phyloP scores from a whole-genome alignment of 495 filamentous ascomycete species.

The Aspergillus cavernicola region DNA sequence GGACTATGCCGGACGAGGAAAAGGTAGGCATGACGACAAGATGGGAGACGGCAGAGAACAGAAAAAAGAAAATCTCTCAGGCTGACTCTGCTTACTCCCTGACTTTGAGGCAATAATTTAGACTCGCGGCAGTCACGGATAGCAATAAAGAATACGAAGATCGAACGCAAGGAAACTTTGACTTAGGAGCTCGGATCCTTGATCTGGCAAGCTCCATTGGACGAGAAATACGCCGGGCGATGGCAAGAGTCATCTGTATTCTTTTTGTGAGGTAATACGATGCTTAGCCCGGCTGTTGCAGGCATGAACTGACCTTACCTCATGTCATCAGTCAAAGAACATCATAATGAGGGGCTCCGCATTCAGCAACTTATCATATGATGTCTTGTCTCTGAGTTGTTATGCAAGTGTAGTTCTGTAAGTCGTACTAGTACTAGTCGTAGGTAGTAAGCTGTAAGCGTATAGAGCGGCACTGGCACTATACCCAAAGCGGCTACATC shows the following conservation, averaged over 20 bases:
- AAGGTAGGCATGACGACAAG: background rate
- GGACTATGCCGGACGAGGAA: background rate
- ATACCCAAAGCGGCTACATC: conserved; percentile 1
- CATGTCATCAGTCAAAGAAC: background rate
- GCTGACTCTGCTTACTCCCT: background rate
- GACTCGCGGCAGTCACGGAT: conserved; percentile 1
- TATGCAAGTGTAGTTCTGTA: too few species aligned
- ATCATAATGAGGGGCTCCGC: background rate
- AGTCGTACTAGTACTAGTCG: too few species aligned
- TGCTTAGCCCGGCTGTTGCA: conserved; percentile 2
- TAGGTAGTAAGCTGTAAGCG: too few species aligned
- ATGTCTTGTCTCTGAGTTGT: too few species aligned
- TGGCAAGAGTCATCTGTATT: background rate
- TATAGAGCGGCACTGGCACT: conserved; percentile 2
- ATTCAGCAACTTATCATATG: too few species aligned
- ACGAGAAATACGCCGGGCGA: conserved; percentile 2
- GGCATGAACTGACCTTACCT: background rate
- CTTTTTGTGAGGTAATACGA: conserved; percentile 6
- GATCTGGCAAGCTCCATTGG: background rate
- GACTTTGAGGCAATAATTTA: background rate
- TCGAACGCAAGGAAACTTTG: background rate
- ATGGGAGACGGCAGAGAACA: background rate
- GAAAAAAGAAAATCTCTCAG: conserved; percentile 2
- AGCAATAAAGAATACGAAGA: background rate
- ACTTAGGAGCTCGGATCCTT: background rate